phyloP scores from a whole-genome alignment of 129 eudicot genomes.

The Pulicaria dysenterica region DNA sequence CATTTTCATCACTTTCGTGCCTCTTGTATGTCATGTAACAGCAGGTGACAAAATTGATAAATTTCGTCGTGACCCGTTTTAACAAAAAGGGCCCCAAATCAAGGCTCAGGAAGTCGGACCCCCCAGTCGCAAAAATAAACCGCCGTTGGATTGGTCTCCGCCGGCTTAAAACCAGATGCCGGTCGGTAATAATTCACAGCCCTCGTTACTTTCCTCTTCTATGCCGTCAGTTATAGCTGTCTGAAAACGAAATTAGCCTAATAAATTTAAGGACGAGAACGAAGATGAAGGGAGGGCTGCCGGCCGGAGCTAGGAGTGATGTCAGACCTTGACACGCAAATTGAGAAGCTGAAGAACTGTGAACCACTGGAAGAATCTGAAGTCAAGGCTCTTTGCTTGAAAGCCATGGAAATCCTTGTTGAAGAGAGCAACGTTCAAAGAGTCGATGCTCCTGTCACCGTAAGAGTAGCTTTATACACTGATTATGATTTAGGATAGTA shows the following conservation, averaged over 20 bases:
- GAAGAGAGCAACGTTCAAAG: conserved; percentile 98
- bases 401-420: conserved; percentile 97
- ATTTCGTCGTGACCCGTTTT: too few relatives aligned
- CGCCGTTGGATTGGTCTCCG: conserved; percentile 23
- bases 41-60: too few relatives aligned
- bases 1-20: too few relatives aligned
- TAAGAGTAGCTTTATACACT: conserved; percentile 47
- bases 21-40: too few relatives aligned
- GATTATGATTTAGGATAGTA: neutral
- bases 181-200: neutral
- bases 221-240: neutral
- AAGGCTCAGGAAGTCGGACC: too few relatives aligned
- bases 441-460: conserved; percentile 98
- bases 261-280: neutral
- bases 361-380: conserved; percentile 88
- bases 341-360: conserved; percentile 89
- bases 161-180: neutral
- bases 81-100: too few relatives aligned
- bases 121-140: neutral
- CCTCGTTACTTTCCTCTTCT: neutral
- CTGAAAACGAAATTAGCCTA: neutral
- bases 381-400: conserved; percentile 90
- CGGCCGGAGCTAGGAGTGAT: conserved; percentile 37
- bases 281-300: too few relatives aligned
- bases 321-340: conserved; percentile 99